Evolutionary conservation across 139 green algal species (phyloP).

Genomic region (Ulvella scutata): DNA sequence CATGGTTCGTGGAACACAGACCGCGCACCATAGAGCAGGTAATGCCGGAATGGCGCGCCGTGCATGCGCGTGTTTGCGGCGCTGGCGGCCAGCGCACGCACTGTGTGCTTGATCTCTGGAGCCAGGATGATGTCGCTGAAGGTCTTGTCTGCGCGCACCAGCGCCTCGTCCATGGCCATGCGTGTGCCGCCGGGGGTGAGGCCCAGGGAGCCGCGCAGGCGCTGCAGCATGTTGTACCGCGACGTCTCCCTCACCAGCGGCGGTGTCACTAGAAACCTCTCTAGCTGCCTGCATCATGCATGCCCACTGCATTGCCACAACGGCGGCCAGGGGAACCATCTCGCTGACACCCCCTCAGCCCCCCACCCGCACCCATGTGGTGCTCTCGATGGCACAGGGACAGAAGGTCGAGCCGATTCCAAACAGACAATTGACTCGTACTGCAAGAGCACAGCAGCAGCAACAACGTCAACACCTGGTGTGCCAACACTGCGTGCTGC

Average conservation of each 20-base stretch:
- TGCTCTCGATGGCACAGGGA: too few species aligned
- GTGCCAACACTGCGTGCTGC: too few species aligned
- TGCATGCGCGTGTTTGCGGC: constrained; percentile 86
- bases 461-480: too few species aligned
- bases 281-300: not conserved
- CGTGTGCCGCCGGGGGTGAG: constrained; percentile 10
- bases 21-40: constrained; percentile 78
- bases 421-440: too few species aligned
- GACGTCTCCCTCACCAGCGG: constrained; percentile 52
- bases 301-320: too few species aligned
- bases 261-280: not conserved
- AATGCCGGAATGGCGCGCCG: constrained; percentile 89
- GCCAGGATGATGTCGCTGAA: constrained; percentile 85
- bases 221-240: constrained; percentile 24
- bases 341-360: too few species aligned
- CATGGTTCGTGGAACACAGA: too few species aligned
- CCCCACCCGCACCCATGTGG: too few species aligned
- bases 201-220: constrained; percentile 13
- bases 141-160: constrained; percentile 25
- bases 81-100: constrained; percentile 63
- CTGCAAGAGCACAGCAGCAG: too few species aligned
- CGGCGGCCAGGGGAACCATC: too few species aligned
- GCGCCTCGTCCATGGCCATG: constrained; percentile 20
- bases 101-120: constrained; percentile 59
- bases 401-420: too few species aligned